phyloP scores from a whole-genome alignment of 768 basidiomycete genomes.

The Lepiota brunneoincarnata region DNA sequence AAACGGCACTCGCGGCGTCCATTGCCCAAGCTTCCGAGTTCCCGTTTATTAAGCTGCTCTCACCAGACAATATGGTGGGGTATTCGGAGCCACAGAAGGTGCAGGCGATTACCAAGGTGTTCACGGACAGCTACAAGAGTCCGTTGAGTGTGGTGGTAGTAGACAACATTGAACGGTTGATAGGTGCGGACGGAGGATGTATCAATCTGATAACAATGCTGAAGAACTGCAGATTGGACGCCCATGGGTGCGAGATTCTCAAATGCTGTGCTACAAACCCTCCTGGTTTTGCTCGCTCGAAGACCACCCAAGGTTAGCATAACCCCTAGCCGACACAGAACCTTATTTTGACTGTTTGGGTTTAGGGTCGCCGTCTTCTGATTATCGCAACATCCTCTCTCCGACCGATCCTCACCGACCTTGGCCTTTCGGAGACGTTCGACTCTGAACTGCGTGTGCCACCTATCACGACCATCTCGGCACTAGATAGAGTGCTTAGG shows the following conservation, averaged over 20 bases:
- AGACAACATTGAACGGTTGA: constrained; percentile 88
- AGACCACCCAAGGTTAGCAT: constrained; percentile 83
- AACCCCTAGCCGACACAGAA: not conserved
- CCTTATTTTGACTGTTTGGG: not conserved
- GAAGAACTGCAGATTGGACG: constrained; percentile 75
- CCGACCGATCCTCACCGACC: constrained; percentile 78
- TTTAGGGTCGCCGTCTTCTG: constrained; percentile 84
- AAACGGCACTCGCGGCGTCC: constrained; percentile 91
- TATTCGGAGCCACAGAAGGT: constrained; percentile 93
- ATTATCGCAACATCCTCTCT: constrained; percentile 92
- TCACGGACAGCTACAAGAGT: constrained; percentile 95
- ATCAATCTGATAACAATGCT: not conserved
- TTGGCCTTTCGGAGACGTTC: constrained; percentile 87
- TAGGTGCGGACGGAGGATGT: constrained; percentile 53
- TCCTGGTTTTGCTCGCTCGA: constrained; percentile 84
- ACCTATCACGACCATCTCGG: constrained; percentile 67
- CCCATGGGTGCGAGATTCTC: constrained; percentile 97
- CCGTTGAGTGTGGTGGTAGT: constrained; percentile 95
- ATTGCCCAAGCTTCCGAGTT: constrained; percentile 93
- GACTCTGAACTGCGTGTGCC: constrained; percentile 85
- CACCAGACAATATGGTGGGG: constrained; percentile 96
- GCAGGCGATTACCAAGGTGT: constrained; percentile 85
- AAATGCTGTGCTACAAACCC: constrained; percentile 86
- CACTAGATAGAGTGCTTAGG: constrained; percentile 73
- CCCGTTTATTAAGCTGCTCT: constrained; percentile 97